Evolutionary conservation across 805 yeast species (phyloP), one percentile per base, ranked within the genome.

Genomic region (Cyberlindnera mississippiensis): DNA sequence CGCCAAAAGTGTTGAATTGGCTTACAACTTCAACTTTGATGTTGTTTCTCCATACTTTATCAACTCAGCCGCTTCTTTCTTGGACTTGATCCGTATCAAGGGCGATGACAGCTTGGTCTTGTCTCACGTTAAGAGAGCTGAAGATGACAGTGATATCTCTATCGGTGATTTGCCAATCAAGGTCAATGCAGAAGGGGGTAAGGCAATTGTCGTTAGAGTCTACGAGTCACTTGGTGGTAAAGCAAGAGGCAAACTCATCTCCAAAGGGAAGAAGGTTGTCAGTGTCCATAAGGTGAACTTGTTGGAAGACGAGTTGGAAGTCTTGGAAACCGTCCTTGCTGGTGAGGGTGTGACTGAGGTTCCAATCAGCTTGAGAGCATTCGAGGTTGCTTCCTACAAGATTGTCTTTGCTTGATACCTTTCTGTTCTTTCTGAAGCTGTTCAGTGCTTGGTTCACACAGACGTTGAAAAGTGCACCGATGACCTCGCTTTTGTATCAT

Each of bases 171-270:
- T 73, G 33, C 76, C 81, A 9, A 68, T 73, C 33, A 69, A 50
- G 34, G 29, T 35, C 2, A 42, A 70, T 35, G 60, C 63, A 20
- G 73, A 74, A 27, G 75, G 73, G 8, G 75, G 75, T 2, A 63
- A 68, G 37, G 73, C 81, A 9, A 66, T 87, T 20, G 69, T 90
- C 19, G 67, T 85, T 24, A 76, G 98, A 52, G 73, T 88, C 1
- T 91, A 89, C 63, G 99, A 91, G 58, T 67, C 95, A 0, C 69
- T 91, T 34, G 99, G 99, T 6, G 98, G 97, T 35, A 68, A 68
- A 40, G 69, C 85, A 1, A 57, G 54, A 4, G 90, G 85, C 2
- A 57, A 51, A 4, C 59, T 89, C 27, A 59, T 58, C 15, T 67
- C 83, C 27, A 61, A 64, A 15, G 61, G 73, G 28, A 55, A 59